phyloP scores from a whole-genome alignment of 2,329 filamentous ascomycete genomes.

The Spiromastix sp. region DNA sequence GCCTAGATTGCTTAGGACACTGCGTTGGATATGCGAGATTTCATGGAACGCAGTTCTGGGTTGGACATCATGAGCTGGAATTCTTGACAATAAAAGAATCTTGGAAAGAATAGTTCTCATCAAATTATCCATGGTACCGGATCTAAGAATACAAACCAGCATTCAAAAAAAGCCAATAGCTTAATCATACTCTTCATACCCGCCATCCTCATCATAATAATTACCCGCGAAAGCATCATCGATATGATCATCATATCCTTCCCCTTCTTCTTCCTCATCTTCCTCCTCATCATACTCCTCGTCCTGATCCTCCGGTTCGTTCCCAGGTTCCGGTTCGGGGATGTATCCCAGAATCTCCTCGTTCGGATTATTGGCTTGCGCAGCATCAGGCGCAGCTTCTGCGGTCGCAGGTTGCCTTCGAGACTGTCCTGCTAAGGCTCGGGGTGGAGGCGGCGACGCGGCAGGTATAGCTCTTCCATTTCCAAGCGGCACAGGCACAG shows the following conservation, averaged over 20 bases:
- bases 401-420: too few relatives aligned
- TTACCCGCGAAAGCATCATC: conserved; percentile 28
- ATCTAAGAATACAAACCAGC: too few relatives aligned
- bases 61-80: too few relatives aligned
- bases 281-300: conserved; percentile 23
- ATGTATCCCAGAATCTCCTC: conserved; percentile 18
- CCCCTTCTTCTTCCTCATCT: conserved; percentile 24
- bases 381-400: neutral
- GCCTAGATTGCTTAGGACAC: too few relatives aligned
- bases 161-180: neutral
- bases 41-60: too few relatives aligned
- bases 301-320: conserved; percentile 16
- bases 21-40: too few relatives aligned
- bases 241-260: conserved; percentile 22
- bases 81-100: too few relatives aligned
- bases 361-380: conserved; percentile 11
- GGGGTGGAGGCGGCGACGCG: neutral
- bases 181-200: conserved; percentile 20
- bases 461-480: neutral
- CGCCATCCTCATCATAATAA: conserved; percentile 23
- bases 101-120: too few relatives aligned
- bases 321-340: conserved; percentile 10
- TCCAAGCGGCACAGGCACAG: neutral
- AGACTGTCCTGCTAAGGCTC: too few relatives aligned
- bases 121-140: too few relatives aligned